phyloP scores from a whole-genome alignment of 1,284 basidiomycete genomes.

The Lignosus rhinocerotis region DNA sequence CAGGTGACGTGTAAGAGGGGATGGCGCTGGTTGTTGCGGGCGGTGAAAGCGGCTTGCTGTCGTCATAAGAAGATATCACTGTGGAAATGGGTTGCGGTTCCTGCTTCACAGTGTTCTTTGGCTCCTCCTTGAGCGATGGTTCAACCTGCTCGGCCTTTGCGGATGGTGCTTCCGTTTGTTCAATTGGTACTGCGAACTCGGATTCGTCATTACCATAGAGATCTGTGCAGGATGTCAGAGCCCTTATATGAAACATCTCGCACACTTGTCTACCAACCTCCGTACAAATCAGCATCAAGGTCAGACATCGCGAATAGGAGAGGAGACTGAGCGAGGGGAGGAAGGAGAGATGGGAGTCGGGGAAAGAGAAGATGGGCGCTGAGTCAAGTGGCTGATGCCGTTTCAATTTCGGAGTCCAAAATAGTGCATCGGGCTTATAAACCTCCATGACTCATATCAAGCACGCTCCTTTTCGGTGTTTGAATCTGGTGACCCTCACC shows the following conservation, averaged over 20 bases:
- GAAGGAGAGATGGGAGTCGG: conserved; percentile 14
- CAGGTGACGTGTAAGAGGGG: conserved; percentile 32
- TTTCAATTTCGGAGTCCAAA: conserved; percentile 9
- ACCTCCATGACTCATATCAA: neutral
- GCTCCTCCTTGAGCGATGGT: conserved; percentile 30
- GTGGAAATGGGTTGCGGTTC: conserved; percentile 19
- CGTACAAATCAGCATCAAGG: conserved; percentile 84
- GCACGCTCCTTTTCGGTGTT: no score
- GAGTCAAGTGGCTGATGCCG: conserved; percentile 1
- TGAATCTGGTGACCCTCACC: neutral
- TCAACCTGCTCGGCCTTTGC: conserved; percentile 30
- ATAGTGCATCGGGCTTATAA: neutral
- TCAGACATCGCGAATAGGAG: conserved; percentile 57
- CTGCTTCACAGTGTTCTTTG: conserved; percentile 20
- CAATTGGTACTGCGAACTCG: conserved; percentile 50
- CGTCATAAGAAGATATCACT: conserved; percentile 9
- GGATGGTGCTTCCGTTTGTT: conserved; percentile 36
- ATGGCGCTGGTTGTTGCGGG: conserved; percentile 17
- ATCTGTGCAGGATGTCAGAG: conserved; percentile 44
- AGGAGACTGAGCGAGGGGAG: conserved; percentile 14
- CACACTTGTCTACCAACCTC: conserved; percentile 48
- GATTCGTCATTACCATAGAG: conserved; percentile 78
- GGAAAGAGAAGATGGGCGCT: conserved; percentile 9
- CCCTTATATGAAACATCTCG: neutral
- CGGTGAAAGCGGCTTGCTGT: conserved; percentile 11